Base-by-base conservation (phyloP, 1,139 yeast species). In the Meyerozyma elateridarum region DNA sequence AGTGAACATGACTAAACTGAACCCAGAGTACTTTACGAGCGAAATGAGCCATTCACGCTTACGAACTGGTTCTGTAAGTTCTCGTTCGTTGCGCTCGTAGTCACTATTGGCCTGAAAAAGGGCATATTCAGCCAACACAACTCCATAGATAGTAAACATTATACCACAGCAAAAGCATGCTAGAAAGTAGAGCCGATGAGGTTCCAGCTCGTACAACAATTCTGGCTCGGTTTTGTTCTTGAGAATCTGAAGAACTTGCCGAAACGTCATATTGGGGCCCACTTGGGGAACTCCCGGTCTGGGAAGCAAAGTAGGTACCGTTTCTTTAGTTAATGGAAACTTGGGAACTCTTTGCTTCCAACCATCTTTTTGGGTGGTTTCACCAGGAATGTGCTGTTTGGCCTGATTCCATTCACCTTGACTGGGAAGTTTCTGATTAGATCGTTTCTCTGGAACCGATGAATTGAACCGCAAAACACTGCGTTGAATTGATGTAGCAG, bases 141-240 rank as follows among this genome's bases (percentile, higher is more conserved):
- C 53, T 5, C 83, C 85, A 52, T 85, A 85, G 8, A 81, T 66
- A 4, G 82, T 67, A 45, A 83, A 74, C 13, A 79, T 77, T 22
- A 82, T 61, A 0, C 88, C 85, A 48, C 81, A 68, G 24, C 85
- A 78, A 41, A 79, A 75, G 51, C 85, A 76, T 22, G 78, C 72
- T 15, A 83, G 60, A 51, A 85, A 84, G 52, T 84, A 85, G 18
- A 84, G 63, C 36, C 84, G 64, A 51, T 85, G 95, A 0, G 93
- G 85, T 56, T 85, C 95, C 20, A 88, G 78, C 61, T 83, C 89
- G 55, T 85, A 85, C 31, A 85, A 69, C 37, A 85, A 64, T 51
- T 84, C 94, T 1, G 93, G 93, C 32, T 71, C 68, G 6, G 58
- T 60, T 44, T 78, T 76, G 30, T 63, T 59, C 38, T 73, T 64